Percentiles rank a stretch among this genome's conserved stretches.
Conservation (phyloP, 441 rosid species). For the Jatropha podagrica region DNA sequence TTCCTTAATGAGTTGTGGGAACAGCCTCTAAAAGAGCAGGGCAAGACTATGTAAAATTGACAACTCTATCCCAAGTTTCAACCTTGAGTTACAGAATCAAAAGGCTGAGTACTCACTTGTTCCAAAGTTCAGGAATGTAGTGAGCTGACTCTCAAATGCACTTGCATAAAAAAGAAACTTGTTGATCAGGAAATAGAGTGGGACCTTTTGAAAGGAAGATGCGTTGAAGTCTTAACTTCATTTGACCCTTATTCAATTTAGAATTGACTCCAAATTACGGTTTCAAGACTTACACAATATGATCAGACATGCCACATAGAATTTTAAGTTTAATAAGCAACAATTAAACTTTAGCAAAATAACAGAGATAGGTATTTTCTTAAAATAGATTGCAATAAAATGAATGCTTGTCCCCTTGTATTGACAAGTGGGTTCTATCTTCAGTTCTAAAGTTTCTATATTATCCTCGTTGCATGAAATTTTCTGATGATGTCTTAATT, state of each 20-base stretch:
- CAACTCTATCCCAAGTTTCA: neutral
- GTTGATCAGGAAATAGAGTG: neutral
- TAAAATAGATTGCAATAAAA: slow-evolving; percentile 1
- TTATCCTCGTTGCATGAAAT: neutral
- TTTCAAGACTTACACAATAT: neutral
- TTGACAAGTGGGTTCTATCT: neutral
- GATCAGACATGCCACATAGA: neutral
- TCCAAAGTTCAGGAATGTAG: neutral
- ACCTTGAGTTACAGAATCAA: neutral
- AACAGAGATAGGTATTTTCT: slow-evolving; percentile 10
- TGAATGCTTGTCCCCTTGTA: neutral
- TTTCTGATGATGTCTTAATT: neutral
- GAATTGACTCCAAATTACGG: neutral
- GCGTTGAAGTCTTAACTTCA: neutral
- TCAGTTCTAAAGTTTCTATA: slow-evolving; percentile 5
- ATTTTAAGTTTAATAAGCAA: neutral
- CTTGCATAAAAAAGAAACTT: neutral
- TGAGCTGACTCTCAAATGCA: neutral
- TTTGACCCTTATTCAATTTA: neutral
- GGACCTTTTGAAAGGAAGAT: neutral
- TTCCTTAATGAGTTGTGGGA: neutral
- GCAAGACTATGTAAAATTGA: neutral
- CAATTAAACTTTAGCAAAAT: slow-evolving; percentile 2
- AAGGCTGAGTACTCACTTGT: neutral
- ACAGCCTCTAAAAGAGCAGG: neutral